Evolutionary conservation across 305 asterid genomes (phyloP), one percentile per base, ranked within the genome.

Genomic region (Ilex paraguariensis): DNA sequence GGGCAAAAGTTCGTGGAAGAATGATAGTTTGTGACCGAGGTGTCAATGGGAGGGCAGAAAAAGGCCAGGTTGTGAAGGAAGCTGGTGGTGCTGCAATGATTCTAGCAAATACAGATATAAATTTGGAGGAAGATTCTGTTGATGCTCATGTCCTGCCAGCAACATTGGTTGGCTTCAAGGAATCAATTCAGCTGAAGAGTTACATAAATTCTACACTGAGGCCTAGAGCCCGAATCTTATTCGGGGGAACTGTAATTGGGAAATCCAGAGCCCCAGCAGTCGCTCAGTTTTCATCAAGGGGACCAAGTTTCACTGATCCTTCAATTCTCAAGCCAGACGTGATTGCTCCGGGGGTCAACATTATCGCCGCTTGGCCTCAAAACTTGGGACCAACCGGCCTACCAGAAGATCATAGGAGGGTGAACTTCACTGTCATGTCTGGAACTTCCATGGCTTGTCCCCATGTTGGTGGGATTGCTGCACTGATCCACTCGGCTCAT

Each of bases 361-460:
- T 91, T 42, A 88, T 91, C 0, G 98, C 98, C n/a, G 98, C 96
- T 0, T 91, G 96, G 96, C 98, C 95, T 1, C 95, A 91, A 54
- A 91, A 88, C 65, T 73, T 88, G 13, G 96, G 95, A 64, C 96
- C 95, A 0, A 88, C 85, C 15, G 88, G 81, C 75, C 93, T 91
- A 62, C 87, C 87, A 1, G 95, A 83, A 73, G 98, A 91, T 79
- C 69, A 84, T 63, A 89, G 98, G 81, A 77, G 90, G 66, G 96
- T 75, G 52, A 89, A 92, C 82, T 92, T 92, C 90, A 82, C 86
- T 0, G 91, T 89, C 65, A 78, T 92, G 95, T 92, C 98, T 2
- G 97, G 98, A 55, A 92, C 97, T 63, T 92, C 98, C 75, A 92
- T 92, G 98, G 86, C 97, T 14, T 87, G 97, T 63, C 97, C 98